Conservation (phyloP, 495 filamentous ascomycete genomes). For the Xylaria curta region DNA sequence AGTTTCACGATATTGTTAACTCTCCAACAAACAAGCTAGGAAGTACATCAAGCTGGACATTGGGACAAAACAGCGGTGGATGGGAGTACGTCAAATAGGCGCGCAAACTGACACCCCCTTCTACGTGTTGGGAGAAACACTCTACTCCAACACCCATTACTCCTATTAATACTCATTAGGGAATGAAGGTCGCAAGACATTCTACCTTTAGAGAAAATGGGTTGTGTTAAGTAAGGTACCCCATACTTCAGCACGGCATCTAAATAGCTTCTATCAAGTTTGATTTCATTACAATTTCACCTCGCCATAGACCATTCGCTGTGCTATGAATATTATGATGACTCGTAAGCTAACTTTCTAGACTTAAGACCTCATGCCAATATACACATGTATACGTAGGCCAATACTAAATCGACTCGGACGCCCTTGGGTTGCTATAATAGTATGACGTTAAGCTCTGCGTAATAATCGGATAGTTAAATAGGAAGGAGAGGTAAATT, state of each 20-base stretch:
- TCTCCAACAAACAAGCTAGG: conserved; percentile 55
- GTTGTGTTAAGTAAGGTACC: not conserved
- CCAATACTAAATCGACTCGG: not conserved
- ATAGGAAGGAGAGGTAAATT: not conserved
- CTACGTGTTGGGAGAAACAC: not conserved
- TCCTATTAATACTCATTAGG: not conserved
- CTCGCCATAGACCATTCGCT: not conserved
- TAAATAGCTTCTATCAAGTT: not conserved
- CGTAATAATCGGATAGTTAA: not conserved
- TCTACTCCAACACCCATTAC: not conserved
- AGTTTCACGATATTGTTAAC: conserved; percentile 31
- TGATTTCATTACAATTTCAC: not conserved
- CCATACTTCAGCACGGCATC: not conserved
- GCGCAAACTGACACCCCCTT: not conserved
- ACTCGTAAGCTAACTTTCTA: not conserved
- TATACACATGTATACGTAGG: not conserved
- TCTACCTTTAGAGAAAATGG: not conserved
- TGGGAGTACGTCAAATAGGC: not conserved
- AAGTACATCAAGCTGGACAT: conserved; percentile 63
- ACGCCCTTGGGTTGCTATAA: not conserved
- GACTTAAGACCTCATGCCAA: not conserved
- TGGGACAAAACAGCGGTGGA: conserved; percentile 59
- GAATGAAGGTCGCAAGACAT: not conserved
- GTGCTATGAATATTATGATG: not conserved
- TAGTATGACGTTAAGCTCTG: not conserved